phyloP scores from a whole-genome alignment of 371 early-diverging fungal species.

The Phascolomyces articulosus region DNA sequence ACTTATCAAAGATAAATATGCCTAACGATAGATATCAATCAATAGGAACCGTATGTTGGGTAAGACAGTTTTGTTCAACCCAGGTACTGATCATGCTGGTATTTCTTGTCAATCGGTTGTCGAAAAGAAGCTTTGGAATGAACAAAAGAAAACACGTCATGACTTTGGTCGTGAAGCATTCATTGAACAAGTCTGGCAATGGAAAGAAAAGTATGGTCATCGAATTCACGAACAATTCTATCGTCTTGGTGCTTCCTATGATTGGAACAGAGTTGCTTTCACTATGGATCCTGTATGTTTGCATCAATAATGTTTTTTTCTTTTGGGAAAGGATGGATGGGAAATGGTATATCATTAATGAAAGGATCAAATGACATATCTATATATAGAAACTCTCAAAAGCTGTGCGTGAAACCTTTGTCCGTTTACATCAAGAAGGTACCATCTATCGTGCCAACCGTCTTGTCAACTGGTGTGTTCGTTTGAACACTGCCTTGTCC shows the following conservation, averaged over 20 bases:
- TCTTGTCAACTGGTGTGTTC: conserved; percentile 99
- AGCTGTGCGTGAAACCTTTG: conserved; percentile 97
- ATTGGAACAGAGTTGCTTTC: conserved; percentile 95
- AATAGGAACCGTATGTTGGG: conserved; percentile 98
- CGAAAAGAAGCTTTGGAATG: conserved; percentile 92
- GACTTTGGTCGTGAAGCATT: conserved; percentile 96
- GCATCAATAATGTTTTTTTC: not conserved
- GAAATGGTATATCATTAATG: not conserved
- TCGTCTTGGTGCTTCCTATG: conserved; percentile 94
- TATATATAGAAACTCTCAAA: conserved; percentile 59
- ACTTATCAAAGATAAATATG: too few species aligned
- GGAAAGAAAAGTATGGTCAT: conserved; percentile 93
- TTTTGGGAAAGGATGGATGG: not conserved
- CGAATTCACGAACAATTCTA: conserved; percentile 93
- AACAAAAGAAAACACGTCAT: conserved; percentile 85
- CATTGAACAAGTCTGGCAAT: conserved; percentile 92
- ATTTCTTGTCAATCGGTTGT: conserved; percentile 99
- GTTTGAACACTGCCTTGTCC: conserved; percentile 96
- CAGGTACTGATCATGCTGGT: conserved; percentile 99
- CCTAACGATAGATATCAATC: too few species aligned
- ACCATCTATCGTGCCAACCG: conserved; percentile 97
- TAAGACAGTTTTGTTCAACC: conserved; percentile 93
- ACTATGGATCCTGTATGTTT: conserved; percentile 89
- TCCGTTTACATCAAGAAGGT: conserved; percentile 95
- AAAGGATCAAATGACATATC: too few species aligned